Percentiles rank a stretch among this genome's conserved stretches.
Evolutionary conservation across 2,329 filamentous ascomycete genomes (phyloP).

Genomic region (Pseudocercospora fuligena): DNA sequence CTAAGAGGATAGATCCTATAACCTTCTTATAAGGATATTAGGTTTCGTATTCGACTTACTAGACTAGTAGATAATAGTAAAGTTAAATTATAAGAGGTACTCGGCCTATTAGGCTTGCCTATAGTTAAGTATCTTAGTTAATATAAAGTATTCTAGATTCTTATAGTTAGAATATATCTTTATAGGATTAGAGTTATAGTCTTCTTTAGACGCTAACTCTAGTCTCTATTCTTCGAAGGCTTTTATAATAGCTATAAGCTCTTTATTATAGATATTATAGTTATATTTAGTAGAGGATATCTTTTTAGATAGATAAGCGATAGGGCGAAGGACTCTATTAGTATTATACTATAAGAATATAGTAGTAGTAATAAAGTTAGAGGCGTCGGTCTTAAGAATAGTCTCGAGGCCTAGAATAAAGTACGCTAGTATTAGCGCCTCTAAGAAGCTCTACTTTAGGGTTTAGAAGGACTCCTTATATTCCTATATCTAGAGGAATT

Average conservation of each 20-base stretch:
- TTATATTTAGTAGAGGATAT: too few relatives aligned
- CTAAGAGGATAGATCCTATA: background rate
- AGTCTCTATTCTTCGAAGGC: constrained; percentile 36
- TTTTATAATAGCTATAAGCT: constrained; percentile 16
- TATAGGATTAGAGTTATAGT: constrained; percentile 14
- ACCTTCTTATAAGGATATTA: background rate
- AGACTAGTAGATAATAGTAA: constrained; percentile 18
- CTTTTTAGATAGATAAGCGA: too few relatives aligned
- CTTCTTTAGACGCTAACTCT: constrained; percentile 22
- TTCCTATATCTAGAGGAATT: too few relatives aligned
- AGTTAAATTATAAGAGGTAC: constrained; percentile 21
- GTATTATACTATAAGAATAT: too few relatives aligned
- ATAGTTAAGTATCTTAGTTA: too few relatives aligned
- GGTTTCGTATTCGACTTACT: background rate
- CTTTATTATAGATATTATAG: too few relatives aligned
- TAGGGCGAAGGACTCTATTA: too few relatives aligned
- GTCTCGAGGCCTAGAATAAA: background rate
- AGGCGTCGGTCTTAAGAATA: background rate
- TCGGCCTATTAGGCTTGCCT: constrained; percentile 36
- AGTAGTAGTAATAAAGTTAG: too few relatives aligned
- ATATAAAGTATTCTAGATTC: constrained; percentile 35
- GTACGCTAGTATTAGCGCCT: background rate
- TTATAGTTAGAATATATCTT: constrained; percentile 39
- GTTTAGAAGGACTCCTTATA: background rate
- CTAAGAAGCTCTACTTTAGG: background rate